These are phyloP conservation scores for Lepidium africanum DNA, from an alignment of 345 rosid species.

Conservation along the genomic window DNA sequence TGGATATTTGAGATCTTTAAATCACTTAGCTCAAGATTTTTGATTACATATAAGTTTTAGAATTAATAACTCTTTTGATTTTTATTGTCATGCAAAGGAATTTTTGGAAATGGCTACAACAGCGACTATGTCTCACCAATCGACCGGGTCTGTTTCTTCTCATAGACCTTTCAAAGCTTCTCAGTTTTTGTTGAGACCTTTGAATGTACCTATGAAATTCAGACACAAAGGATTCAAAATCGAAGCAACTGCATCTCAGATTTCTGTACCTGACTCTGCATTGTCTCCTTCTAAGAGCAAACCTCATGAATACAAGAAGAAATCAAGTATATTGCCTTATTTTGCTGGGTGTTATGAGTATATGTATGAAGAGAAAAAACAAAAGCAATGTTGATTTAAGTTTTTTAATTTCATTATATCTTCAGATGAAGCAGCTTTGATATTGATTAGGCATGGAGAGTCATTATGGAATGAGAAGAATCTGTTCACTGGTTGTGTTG, in stretches of 20 bases:
- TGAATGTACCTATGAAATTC: conserved; percentile 30
- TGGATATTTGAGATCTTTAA: neutral
- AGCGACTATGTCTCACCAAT: conserved; percentile 52
- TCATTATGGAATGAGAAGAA: conserved; percentile 99
- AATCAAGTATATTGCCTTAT: conserved; percentile 42
- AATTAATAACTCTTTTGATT: neutral
- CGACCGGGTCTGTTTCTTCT: conserved; percentile 39
- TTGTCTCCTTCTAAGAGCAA: conserved; percentile 40
- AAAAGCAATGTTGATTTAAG: neutral
- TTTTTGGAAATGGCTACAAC: conserved; percentile 42
- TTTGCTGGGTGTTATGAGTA: neutral
- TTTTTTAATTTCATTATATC: neutral
- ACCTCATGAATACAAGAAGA: conserved; percentile 40
- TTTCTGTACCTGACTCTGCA: conserved; percentile 49
- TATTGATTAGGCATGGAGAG: conserved; percentile 94
- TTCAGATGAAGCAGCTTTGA: conserved; percentile 78
- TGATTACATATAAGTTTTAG: too few species aligned
- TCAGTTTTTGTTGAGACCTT: conserved; percentile 25
- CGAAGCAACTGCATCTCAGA: conserved; percentile 48
- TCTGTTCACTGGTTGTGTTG: conserved; percentile 95
- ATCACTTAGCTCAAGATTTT: neutral
- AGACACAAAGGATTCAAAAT: conserved; percentile 29
- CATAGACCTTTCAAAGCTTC: conserved; percentile 24
- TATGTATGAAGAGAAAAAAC: neutral
- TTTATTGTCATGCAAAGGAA: neutral